Percentiles rank a stretch among this genome's conserved stretches.
Conservation (phyloP, 768 basidiomycete genomes). For the Lentinula detonsa region DNA sequence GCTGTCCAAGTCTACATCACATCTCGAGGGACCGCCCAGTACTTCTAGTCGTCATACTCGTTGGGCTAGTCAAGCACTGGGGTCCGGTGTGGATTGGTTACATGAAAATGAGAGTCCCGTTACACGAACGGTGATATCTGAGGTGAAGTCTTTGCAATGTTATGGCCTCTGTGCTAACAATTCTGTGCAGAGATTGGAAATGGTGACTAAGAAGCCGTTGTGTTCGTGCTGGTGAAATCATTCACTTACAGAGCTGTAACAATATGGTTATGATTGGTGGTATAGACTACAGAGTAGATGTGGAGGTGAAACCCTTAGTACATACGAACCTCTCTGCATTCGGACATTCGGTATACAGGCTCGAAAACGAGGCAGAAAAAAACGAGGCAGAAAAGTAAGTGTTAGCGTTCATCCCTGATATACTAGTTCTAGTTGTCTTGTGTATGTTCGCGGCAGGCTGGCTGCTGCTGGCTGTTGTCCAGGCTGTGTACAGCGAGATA, state of each 20-base stretch:
- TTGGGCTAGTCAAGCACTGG: slow-evolving; percentile 24
- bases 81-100: slow-evolving; percentile 39
- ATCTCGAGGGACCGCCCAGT: slow-evolving; percentile 46
- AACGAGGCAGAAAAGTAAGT: too few relatives aligned
- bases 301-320: too few relatives aligned
- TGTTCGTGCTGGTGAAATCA: slow-evolving; percentile 61
- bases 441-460: too few relatives aligned
- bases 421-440: too few relatives aligned
- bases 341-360: too few relatives aligned
- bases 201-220: slow-evolving; percentile 59
- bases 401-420: too few relatives aligned
- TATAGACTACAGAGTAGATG: too few relatives aligned
- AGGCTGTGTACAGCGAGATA: too few relatives aligned
- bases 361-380: too few relatives aligned
- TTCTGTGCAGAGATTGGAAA: slow-evolving; percentile 60
- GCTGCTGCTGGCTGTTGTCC: too few relatives aligned
- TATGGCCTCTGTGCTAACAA: not conserved
- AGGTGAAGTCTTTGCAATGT: slow-evolving; percentile 42
- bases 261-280: too few relatives aligned
- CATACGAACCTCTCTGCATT: too few relatives aligned
- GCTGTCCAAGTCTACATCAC: slow-evolving; percentile 73
- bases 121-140: slow-evolving; percentile 61
- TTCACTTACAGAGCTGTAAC: not conserved
- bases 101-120: slow-evolving; percentile 30
- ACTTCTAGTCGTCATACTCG: slow-evolving; percentile 22